Evolutionary conservation across 2,329 filamentous ascomycete species (phyloP), one percentile per base, ranked within the genome.

Genomic region (Ampelomyces quisqualis): DNA sequence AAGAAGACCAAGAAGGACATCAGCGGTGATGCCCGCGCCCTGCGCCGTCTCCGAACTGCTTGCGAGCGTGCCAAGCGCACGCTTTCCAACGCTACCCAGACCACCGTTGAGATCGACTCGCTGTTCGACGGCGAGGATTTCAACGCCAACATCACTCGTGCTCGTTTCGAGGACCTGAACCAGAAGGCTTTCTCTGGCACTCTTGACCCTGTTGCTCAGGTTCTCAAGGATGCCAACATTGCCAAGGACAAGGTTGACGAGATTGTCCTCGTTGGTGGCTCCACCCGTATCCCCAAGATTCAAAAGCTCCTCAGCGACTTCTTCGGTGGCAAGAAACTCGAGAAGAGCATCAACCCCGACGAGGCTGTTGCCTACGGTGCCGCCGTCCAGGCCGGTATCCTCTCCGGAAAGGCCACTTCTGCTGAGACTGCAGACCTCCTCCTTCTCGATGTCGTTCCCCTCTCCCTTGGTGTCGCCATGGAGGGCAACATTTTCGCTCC

Each of bases 1-100:
- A 70, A 83, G 5, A 93, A 93, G 76, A 86, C 83, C 20, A 61
- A 60, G 41, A 64, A 66, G 37, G 91, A 60, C 33, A 78, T 95
- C 53, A 84, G 81, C 46, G 80, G 81, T 55, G 93, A 97, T 70
- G 76, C 93, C 59, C 88, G 93, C 76, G 93, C 93, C 54, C 88
- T 98, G 53, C 88, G 93, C 71, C 86, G 93, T 79, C 87, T 98
- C 68, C 84, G 93, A 64, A 97, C 93, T 66, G 91, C 91, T 76
- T 97, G 93, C 77, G 93, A 98, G 81, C 91, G 93, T 82, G 93
- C 93, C 76, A 98, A 98, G 89, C 86, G 93, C 77, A 97, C 93
- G 55, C 83, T 97, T 40, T 97, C 93, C 72, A 95, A 90, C 76
- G 91, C 89, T 74, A 91, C 93, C 47, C 90, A 96, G 78, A 95